These are phyloP conservation scores for Tilletia walkeri DNA, from an alignment of 1,284 basidiomycete species.

Conservation along the genomic window DNA sequence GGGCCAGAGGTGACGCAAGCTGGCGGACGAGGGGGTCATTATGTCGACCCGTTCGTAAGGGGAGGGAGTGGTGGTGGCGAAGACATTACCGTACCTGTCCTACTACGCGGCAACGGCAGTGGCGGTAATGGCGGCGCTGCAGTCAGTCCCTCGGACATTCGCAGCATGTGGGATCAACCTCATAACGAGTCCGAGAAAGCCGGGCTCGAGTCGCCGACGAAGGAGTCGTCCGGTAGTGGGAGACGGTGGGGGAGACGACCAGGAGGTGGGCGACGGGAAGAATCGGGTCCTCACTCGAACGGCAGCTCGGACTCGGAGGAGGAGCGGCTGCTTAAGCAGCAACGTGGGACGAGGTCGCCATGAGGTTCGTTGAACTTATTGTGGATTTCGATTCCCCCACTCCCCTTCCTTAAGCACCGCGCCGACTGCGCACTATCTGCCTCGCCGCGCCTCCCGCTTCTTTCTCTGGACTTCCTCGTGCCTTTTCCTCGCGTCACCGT, in stretches of 20 bases:
- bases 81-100: not conserved
- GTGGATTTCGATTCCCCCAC: no score
- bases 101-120: not conserved
- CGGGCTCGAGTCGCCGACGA: not conserved
- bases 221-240: not conserved
- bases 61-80: not conserved
- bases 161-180: conserved; percentile 1
- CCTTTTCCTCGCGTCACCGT: not conserved
- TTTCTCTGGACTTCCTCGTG: not conserved
- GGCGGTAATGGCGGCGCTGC: not conserved
- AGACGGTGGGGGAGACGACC: conserved; percentile 6
- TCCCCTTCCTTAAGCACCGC: not conserved
- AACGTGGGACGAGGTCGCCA: not conserved
- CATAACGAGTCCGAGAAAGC: not conserved
- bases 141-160: not conserved
- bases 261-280: not conserved
- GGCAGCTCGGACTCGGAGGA: conserved; percentile 8
- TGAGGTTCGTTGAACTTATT: not conserved
- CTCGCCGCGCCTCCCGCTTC: not conserved
- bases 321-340: conserved; percentile 4
- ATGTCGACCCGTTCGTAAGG: not conserved
- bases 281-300: not conserved
- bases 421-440: not conserved
- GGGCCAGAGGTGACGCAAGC: not conserved
- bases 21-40: not conserved